A percentile compares a stretch with the other conserved stretches of the same genome.
Evolutionary conservation across 768 basidiomycete genomes (phyloP).

Genomic region (Artomyces pyxidatus): DNA sequence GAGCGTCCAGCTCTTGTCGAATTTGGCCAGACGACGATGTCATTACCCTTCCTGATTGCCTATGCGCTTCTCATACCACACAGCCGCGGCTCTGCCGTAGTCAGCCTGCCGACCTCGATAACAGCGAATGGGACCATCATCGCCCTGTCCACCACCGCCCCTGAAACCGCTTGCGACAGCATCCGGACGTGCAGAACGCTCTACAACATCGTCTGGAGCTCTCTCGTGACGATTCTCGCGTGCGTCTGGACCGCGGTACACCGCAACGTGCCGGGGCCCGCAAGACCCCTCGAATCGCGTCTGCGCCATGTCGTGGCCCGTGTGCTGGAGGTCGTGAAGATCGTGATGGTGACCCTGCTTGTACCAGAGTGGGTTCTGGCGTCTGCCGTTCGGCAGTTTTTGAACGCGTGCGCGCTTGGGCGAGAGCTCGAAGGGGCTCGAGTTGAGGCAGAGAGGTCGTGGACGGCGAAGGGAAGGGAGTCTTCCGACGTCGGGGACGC

Average conservation of each 20-base stretch:
- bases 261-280: conserved; percentile 22
- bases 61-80: too few relatives aligned
- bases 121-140: too few relatives aligned
- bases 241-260: conserved; percentile 27
- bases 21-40: too few relatives aligned
- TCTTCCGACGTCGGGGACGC: too few relatives aligned
- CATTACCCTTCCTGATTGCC: too few relatives aligned
- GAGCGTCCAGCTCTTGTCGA: too few relatives aligned
- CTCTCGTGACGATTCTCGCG: conserved; percentile 21
- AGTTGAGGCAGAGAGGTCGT: neutral
- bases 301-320: neutral
- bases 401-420: neutral
- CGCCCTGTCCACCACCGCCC: too few relatives aligned
- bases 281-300: conserved; percentile 2
- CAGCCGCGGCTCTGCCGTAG: too few relatives aligned
- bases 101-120: too few relatives aligned
- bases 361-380: neutral
- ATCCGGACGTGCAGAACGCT: neutral
- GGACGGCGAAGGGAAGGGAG: too few relatives aligned
- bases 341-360: neutral
- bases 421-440: neutral
- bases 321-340: neutral
- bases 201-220: conserved; percentile 20
- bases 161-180: neutral
- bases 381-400: neutral